phyloP scores from a whole-genome alignment of 2,329 filamentous ascomycete genomes.

The Colletotrichum viniferum region DNA sequence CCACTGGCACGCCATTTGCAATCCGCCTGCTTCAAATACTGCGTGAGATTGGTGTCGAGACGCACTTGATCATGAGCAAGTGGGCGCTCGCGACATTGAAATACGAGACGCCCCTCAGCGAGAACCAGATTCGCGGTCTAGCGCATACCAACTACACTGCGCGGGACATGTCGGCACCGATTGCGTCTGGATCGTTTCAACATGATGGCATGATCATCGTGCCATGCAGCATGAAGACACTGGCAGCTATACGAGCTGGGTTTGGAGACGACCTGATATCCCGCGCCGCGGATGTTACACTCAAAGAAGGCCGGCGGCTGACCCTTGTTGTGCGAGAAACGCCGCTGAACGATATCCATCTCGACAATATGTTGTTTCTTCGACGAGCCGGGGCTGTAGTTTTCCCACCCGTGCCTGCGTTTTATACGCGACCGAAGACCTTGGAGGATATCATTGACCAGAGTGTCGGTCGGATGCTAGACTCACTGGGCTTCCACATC shows the following conservation, averaged over 20 bases:
- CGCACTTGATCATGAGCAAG: conserved; percentile 50
- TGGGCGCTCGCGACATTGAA: conserved; percentile 53
- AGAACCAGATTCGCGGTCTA: neutral
- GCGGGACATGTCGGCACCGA: conserved; percentile 48
- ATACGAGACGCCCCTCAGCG: conserved; percentile 36
- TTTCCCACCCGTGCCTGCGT: conserved; percentile 47
- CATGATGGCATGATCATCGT: conserved; percentile 51
- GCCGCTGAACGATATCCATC: conserved; percentile 50
- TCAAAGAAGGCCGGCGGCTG: conserved; percentile 47
- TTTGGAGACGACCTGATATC: conserved; percentile 50
- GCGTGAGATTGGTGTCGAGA: conserved; percentile 47
- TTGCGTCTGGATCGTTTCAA: conserved; percentile 48
- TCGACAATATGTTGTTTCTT: conserved; percentile 48
- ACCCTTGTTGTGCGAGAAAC: conserved; percentile 48
- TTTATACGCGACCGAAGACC: conserved; percentile 42
- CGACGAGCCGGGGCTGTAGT: conserved; percentile 43
- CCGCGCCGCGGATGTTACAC: conserved; percentile 47
- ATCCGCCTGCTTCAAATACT: conserved; percentile 45
- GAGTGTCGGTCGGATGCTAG: conserved; percentile 50
- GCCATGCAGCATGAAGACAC: conserved; percentile 53
- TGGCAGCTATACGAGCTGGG: conserved; percentile 44
- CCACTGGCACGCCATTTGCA: conserved; percentile 48
- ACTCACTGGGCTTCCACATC: conserved; percentile 46
- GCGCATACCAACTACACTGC: conserved; percentile 25
- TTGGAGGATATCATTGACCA: conserved; percentile 48